These are phyloP conservation scores for Xylaria palmicola DNA, from an alignment of 495 filamentous ascomycete genomes.

Conservation along the genomic window DNA sequence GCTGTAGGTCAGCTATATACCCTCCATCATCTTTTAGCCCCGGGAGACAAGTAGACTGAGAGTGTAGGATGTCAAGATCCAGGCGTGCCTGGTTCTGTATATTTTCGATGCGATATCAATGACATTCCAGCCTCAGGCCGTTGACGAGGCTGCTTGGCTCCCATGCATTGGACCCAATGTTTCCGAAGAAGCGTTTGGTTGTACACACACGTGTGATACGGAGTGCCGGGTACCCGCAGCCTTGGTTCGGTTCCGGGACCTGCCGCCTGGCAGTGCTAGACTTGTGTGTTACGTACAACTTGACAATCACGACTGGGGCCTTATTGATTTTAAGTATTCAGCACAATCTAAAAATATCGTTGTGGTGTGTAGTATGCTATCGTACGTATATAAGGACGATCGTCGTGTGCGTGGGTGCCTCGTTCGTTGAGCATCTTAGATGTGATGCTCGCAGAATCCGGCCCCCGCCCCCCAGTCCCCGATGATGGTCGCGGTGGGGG, in stretches of 20 bases:
- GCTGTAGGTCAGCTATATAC: neutral
- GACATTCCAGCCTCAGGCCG: neutral
- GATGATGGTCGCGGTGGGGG: neutral
- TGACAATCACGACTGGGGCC: no score
- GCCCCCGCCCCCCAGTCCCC: neutral
- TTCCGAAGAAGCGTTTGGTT: neutral
- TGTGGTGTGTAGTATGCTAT: neutral
- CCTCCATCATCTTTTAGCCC: neutral
- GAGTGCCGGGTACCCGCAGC: no score
- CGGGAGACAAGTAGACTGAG: neutral
- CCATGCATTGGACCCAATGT: no score
- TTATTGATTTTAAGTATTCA: no score
- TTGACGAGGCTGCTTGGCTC: neutral
- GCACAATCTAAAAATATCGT: conserved; percentile 5
- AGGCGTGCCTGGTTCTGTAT: neutral
- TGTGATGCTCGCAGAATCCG: neutral
- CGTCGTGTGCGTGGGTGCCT: no score
- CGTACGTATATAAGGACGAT: no score
- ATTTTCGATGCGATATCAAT: neutral
- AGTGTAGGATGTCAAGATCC: neutral
- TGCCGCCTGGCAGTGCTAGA: neutral
- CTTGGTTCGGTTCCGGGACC: neutral
- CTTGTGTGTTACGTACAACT: no score
- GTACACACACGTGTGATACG: no score
- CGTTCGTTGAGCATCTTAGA: neutral